Conservation (phyloP, 2,329 filamentous ascomycete species). For the Amylocarpus encephaloides region DNA sequence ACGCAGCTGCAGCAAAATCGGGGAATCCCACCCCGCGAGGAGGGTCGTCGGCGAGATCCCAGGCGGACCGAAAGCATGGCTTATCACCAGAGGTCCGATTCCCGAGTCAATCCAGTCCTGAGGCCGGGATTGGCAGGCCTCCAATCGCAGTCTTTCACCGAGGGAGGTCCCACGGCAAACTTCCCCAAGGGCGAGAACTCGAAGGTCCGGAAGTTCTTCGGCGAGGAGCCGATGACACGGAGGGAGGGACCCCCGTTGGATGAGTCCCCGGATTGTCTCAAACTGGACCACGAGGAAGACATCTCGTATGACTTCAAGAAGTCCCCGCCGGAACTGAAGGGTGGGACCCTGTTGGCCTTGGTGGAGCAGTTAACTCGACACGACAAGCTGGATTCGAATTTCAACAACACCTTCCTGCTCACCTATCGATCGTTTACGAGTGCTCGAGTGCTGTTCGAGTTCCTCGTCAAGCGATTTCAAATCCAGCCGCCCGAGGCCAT, state of each 20-base stretch:
- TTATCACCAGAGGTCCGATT: slow-evolving; percentile 53
- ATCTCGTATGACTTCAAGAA: slow-evolving; percentile 83
- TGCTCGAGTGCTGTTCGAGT: slow-evolving; percentile 84
- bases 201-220: slow-evolving; percentile 61
- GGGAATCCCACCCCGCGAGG: slow-evolving; percentile 22
- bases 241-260: slow-evolving; percentile 42
- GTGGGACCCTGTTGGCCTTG: slow-evolving; percentile 79
- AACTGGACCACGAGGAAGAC: slow-evolving; percentile 80
- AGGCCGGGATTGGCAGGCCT: slow-evolving; percentile 25
- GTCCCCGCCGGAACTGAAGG: slow-evolving; percentile 71
- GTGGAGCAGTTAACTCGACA: slow-evolving; percentile 95
- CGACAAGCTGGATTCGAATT: slow-evolving; percentile 88
- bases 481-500: slow-evolving; percentile 87
- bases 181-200: slow-evolving; percentile 55
- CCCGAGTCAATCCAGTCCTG: slow-evolving; percentile 33
- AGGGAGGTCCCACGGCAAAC: slow-evolving; percentile 41
- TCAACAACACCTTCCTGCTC: slow-evolving; percentile 96
- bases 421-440: slow-evolving; percentile 95
- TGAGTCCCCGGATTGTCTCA: slow-evolving; percentile 77
- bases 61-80: slow-evolving; percentile 53
- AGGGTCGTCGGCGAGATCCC: slow-evolving; percentile 44
- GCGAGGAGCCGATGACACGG: slow-evolving; percentile 50
- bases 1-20: slow-evolving; percentile 40
- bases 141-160: slow-evolving; percentile 56
- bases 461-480: slow-evolving; percentile 84